Base-by-base conservation (phyloP, 768 basidiomycete species). In the Rhodocollybia butyracea region DNA sequence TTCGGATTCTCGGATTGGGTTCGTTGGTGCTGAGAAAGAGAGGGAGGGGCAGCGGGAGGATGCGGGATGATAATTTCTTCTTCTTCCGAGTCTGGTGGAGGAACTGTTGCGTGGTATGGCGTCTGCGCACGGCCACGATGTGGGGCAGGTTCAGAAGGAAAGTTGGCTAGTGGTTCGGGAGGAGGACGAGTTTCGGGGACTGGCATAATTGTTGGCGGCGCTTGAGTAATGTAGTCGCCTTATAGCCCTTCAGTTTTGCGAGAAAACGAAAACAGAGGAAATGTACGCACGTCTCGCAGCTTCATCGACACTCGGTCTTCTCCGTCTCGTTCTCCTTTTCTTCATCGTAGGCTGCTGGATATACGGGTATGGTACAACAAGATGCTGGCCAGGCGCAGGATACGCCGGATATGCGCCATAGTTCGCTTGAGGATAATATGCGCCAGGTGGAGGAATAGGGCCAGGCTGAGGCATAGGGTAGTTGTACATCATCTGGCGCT, bases 41-140 rank as follows among this genome's bases (percentile, higher is more conserved):
- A n/a, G n/a, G n/a, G n/a, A n/a, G 69, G 64, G 39, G 63, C 64
- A 45, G 72, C 60, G 2, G 73, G 72, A n/a, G 67, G 63, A 19
- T 73, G 56, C 39, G 73, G 65, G 22, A 62, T 61, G 12, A 64
- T 60, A 30, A 70, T 59, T 45, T 39, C 55, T 19, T 46, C 55
- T 1, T 46, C 46, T 1, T 50, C 46, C 19, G 47, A 27, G 10
- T 51, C 55, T 19, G 41, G 43, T 17, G 39, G 39, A 13, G 36
- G 47, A 26, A 50, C 30, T 8, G 46, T n/a, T 4, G 36, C 29
- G 13, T 46, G 55, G n/a, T 56, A 56, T 30, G 55, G 55, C 7
- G 55, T 56, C 19, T 56, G 55, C 17, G 46, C 45, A 22, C 36
- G 54, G 15, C 52, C 29, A 19, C 54, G 12, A 36, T 43, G 45